Percentiles rank a stretch among this genome's conserved stretches.
Conservation (phyloP, 2,329 filamentous ascomycete species). For the Monilinia polystroma region DNA sequence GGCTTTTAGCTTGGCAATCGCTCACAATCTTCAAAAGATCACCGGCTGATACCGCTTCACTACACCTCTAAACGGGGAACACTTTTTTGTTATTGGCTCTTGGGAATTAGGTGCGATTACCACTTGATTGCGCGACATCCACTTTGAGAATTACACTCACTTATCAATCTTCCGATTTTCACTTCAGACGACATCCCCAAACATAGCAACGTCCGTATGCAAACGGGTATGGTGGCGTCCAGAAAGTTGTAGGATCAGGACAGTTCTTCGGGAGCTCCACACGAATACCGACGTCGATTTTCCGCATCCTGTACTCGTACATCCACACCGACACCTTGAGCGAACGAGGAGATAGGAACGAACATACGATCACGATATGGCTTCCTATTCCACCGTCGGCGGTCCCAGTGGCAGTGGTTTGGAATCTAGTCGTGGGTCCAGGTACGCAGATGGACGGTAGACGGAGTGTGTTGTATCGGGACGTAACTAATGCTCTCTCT, state of each 20-base stretch:
- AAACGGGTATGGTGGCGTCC: slow-evolving; percentile 8
- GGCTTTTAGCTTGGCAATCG: not conserved
- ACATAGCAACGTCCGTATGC: not conserved
- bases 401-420: slow-evolving; percentile 30
- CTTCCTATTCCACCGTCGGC: slow-evolving; percentile 36
- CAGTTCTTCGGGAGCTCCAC: slow-evolving; percentile 14
- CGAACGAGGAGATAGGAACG: not conserved
- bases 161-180: not conserved
- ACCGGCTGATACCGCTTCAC: slow-evolving; percentile 1
- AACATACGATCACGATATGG: slow-evolving; percentile 28
- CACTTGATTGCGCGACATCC: slow-evolving; percentile 13
- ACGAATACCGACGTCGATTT: not conserved
- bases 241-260: slow-evolving; percentile 11
- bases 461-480: not conserved
- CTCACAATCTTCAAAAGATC: not conserved
- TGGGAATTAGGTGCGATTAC: slow-evolving; percentile 9
- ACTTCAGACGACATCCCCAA: not conserved
- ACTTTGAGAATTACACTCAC: not conserved
- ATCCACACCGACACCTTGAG: not conserved
- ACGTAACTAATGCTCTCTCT: slow-evolving; percentile 6
- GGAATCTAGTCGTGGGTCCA: slow-evolving; percentile 34
- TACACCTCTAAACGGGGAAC: not conserved
- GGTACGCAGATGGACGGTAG: slow-evolving; percentile 26
- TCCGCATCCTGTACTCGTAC: not conserved
- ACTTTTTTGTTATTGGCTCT: slow-evolving; percentile 7